Base-by-base conservation (phyloP, 2,329 filamentous ascomycete species). In the Aspergillus sclerotialis region DNA sequence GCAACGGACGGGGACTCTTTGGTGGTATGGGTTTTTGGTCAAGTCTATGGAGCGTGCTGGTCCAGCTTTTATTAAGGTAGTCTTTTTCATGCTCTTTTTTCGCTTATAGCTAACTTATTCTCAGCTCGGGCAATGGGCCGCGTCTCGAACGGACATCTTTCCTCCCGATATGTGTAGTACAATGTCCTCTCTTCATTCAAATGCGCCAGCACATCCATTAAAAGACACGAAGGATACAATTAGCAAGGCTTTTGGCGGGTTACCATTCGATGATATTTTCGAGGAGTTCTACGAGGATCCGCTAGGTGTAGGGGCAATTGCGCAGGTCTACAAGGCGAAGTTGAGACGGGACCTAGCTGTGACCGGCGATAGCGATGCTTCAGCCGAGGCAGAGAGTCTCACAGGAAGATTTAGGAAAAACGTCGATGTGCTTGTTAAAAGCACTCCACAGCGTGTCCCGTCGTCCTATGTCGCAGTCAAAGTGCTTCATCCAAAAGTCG, bases 301-400 rank as follows among this genome's bases (percentile, higher is more conserved):
- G 0, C 68, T 98, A 0, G 92, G 92, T 1, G 90, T 96, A 1
- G 92, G 92, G 8, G 92, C 92, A 18, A 96, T 98, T 50, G 92
- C 92, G 0, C 92, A 98, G 59, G 92, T 96, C 3, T 98, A 98
- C 72, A 93, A 87, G 56, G 92, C 92, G 1, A 95, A 88, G 59
- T 65, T 98, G 29, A 93, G 88, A 53, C 76, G 84, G 0, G 80
- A 84, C 47, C 67, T 96, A 33, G 79, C 84, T 5, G 73, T 72
- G 1, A 75, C 78, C 0, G 75, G 75, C 30, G 71, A 79, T 30
- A 57, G 67, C 13, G 76, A 81, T 33, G 57, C 78, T 1, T 52
- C 61, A 1, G 65, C 72, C 0, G 58, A 70, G 26, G 67, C 70
- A 3, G 64, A 67, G 12, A 80, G 78, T 23, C 56, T 93, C 9